Base-by-base conservation (phyloP, 495 filamentous ascomycete species). In the Lichenothelia convexa region DNA sequence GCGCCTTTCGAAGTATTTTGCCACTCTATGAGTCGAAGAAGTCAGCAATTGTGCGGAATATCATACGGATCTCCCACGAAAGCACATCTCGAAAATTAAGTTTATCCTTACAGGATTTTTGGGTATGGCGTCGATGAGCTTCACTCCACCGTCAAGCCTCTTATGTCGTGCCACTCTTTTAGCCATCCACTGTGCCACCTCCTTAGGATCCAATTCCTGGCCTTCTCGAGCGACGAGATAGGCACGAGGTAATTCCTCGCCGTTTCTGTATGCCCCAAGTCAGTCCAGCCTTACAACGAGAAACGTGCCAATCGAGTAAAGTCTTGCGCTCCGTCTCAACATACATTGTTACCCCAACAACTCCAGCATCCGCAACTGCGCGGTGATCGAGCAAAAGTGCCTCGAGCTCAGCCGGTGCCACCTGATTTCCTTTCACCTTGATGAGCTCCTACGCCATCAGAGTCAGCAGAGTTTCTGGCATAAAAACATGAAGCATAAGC, bases 331-430 rank as follows among this genome's bases (percentile, higher is more conserved):
- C 5, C 4, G 16, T n/a, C 24, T 0, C 11, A 35, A 40, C 51
- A 45, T 35, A 56, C 54, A 46, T 42, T 1, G 38, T 43, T 7
- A 57, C 55, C 1, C 56, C 54, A 36, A 59, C 47, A 5, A 59
- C 54, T 8, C 53, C 54, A 6, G 45, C 56, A 36, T 60, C 56
- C 20, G 43, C 42, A 13, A 60, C 41, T 21, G 38, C 49, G 0
- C 45, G 46, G 46, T 60, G 55, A 3, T 57, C 53, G 8, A 60
- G 40, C n/a, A 60, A 38, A 16, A 57, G 33, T 11, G 50, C 53
- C 35, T 60, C 56, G 1, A 60, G 44, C 38, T 59, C 56, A 11
- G 56, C 56, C 0, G 56, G 56, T 5, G 56, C 56, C n/a, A 59
- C 52, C 27, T 59, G 56, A 21, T 47, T 40, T 3, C 54, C 54